Evolutionary conservation across 2,329 filamentous ascomycete species (phyloP).

Genomic region (Penicillium sclerotiorum): DNA sequence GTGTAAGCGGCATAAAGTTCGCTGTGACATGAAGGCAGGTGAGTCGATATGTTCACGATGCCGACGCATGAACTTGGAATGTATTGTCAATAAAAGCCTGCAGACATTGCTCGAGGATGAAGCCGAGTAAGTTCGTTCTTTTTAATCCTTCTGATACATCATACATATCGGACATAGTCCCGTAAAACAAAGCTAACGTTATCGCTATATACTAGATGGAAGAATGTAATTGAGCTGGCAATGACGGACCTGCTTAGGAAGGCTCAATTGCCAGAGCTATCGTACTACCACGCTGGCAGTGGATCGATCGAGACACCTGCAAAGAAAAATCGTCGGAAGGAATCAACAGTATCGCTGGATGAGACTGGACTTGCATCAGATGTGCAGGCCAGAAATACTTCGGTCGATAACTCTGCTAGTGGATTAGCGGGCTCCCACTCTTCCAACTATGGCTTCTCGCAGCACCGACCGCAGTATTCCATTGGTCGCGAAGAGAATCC

Average conservation of each 20-base stretch:
- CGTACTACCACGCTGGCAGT: constrained; percentile 39
- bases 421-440: constrained; percentile 22
- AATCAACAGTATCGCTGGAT: constrained; percentile 37
- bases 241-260: constrained; percentile 43
- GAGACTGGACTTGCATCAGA: constrained; percentile 22
- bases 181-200: constrained; percentile 8
- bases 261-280: constrained; percentile 40
- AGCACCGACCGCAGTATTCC: constrained; percentile 34
- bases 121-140: constrained; percentile 41
- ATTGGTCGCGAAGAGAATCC: constrained; percentile 41
- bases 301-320: constrained; percentile 32
- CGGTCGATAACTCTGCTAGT: constrained; percentile 14
- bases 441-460: constrained; percentile 25
- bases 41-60: constrained; percentile 55
- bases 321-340: constrained; percentile 36
- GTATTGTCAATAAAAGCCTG: constrained; percentile 56
- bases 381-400: constrained; percentile 21
- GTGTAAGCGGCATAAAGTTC: constrained; percentile 58
- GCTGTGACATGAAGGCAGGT: constrained; percentile 55
- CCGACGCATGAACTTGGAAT: constrained; percentile 52
- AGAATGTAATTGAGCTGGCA: constrained; percentile 41
- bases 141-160: background rate
- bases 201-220: constrained; percentile 33
- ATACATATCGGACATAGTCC: constrained; percentile 1
- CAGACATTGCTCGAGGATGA: constrained; percentile 55